Conservation (phyloP, 352 stramenopile species). For the Phytopythium ostracodes region DNA sequence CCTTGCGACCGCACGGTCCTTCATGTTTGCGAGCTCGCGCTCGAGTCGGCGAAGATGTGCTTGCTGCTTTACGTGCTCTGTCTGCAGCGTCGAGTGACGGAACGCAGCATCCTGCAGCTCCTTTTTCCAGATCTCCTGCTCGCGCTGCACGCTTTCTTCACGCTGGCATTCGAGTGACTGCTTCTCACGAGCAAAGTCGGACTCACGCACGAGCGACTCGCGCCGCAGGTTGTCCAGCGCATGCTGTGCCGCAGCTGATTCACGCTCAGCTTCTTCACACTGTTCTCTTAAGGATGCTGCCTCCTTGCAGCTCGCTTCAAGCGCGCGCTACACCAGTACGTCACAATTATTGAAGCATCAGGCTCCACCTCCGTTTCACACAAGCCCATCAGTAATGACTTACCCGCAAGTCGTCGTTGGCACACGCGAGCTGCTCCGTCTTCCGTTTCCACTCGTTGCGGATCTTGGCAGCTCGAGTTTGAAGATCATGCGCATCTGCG, state of each 20-base stretch:
- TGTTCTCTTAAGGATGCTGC: slow-evolving; percentile 16
- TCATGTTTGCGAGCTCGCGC: slow-evolving; percentile 48
- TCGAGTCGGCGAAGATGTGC: slow-evolving; percentile 54
- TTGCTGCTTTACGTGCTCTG: slow-evolving; percentile 58
- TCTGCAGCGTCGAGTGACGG: slow-evolving; percentile 41
- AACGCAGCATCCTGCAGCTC: slow-evolving; percentile 52
- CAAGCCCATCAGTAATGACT: neutral
- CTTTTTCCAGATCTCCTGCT: slow-evolving; percentile 54
- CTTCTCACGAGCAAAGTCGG: slow-evolving; percentile 22
- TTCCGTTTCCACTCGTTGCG: slow-evolving; percentile 46
- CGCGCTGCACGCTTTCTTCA: slow-evolving; percentile 28
- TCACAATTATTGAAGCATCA: neutral
- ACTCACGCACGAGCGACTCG: slow-evolving; percentile 26
- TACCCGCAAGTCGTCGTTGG: slow-evolving; percentile 38
- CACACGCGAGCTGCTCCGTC: slow-evolving; percentile 24
- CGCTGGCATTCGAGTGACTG: slow-evolving; percentile 32
- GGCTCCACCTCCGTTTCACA: neutral
- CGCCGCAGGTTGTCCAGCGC: slow-evolving; percentile 39
- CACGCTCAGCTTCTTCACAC: slow-evolving; percentile 22
- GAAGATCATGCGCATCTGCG: slow-evolving; percentile 39
- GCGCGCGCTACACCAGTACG: slow-evolving; percentile 11
- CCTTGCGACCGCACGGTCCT: slow-evolving; percentile 31
- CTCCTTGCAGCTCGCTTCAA: slow-evolving; percentile 13
- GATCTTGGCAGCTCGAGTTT: slow-evolving; percentile 29
- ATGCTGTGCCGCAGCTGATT: slow-evolving; percentile 23